A percentile compares a stretch with the other conserved stretches of the same genome.
Evolutionary conservation across 1,284 basidiomycete species (phyloP).

Genomic region (Serendipita sp.): DNA sequence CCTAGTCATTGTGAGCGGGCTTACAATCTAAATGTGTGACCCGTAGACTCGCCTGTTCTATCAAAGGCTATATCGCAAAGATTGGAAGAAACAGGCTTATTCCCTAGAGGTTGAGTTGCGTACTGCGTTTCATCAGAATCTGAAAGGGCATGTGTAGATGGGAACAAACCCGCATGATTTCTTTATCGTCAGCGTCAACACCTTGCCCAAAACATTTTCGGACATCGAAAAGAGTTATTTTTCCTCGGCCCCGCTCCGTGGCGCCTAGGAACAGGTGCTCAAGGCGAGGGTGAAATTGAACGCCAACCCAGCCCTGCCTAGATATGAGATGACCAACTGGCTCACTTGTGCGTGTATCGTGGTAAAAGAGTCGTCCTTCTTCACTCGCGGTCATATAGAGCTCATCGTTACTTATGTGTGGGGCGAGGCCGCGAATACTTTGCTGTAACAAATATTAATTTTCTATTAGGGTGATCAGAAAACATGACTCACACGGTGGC

Average conservation of each 20-base stretch:
- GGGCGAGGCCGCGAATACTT: constrained; percentile 12
- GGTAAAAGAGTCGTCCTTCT: constrained; percentile 47
- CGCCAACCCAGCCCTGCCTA: constrained; percentile 24
- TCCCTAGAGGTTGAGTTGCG: constrained; percentile 3
- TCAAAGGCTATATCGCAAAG: constrained; percentile 49
- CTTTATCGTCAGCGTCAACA: not conserved
- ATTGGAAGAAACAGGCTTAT: not conserved
- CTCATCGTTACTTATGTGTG: constrained; percentile 39
- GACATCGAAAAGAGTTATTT: not conserved
- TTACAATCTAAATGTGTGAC: not conserved
- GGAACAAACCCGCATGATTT: constrained; percentile 2
- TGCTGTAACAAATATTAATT: constrained; percentile 10
- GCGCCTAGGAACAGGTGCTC: constrained; percentile 41
- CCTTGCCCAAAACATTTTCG: constrained; percentile 5
- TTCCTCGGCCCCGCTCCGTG: not conserved
- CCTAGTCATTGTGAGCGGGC: not conserved
- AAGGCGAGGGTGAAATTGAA: constrained; percentile 48
- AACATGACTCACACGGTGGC: constrained; percentile 26
- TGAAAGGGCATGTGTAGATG: not conserved
- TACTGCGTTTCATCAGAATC: not conserved
- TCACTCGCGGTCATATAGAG: constrained; percentile 55
- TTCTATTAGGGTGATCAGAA: not conserved
- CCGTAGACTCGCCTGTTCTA: constrained; percentile 33
- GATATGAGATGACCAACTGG: not conserved
- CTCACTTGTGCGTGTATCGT: constrained; percentile 30